Base-by-base conservation (phyloP, 2,329 filamentous ascomycete genomes). In the Cryphonectria parasitica region DNA sequence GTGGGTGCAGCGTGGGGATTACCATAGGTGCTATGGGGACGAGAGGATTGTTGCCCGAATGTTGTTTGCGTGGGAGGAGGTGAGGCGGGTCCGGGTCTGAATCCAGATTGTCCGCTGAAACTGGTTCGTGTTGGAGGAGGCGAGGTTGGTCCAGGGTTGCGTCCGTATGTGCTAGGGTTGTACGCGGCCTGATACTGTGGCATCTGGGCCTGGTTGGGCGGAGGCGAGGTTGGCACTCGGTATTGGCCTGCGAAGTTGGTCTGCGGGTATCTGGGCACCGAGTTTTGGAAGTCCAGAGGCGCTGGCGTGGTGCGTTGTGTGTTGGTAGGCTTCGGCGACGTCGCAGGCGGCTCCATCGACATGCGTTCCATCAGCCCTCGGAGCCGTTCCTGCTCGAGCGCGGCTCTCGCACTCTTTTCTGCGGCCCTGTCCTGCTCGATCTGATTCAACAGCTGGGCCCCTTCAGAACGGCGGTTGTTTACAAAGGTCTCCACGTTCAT, bases 401-500 rank as follows among this genome's bases (percentile, higher is more conserved):
- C 94, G 43, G 94, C 94, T 70, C 88, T 86, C 3, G 83, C 81
- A 66, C 78, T 82, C 79, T 88, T 87, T 77, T 79, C 91, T 66
- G 86, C 88, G 5, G 89, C 87, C 76, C 91, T 91, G 66, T 92
- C 90, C 75, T 92, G 90, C 80, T 97, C 94, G 73, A 99, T 99
- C 75, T 94, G 92, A 75, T 89, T 90, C 49, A 99, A 87, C 6
- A 99, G 87, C 78, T 97, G 93, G 0, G 94, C 93, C 4, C 96
- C 96, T 83, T 99, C 96, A 0, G 93, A 91, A 72, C 95, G 86
- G 66, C 96, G 89, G 80, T 99, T 99, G 83, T 94, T 97, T 74
- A 99, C 95, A 81, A 99, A 99, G 0, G 92, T 92, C 74, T 98
- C 95, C 1, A 99, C 96, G 76, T 99, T 99, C 86, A 97, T 96